Evolutionary conservation across 1,139 yeast genomes (phyloP).

Genomic region (Yamadazyma jaroonii): DNA sequence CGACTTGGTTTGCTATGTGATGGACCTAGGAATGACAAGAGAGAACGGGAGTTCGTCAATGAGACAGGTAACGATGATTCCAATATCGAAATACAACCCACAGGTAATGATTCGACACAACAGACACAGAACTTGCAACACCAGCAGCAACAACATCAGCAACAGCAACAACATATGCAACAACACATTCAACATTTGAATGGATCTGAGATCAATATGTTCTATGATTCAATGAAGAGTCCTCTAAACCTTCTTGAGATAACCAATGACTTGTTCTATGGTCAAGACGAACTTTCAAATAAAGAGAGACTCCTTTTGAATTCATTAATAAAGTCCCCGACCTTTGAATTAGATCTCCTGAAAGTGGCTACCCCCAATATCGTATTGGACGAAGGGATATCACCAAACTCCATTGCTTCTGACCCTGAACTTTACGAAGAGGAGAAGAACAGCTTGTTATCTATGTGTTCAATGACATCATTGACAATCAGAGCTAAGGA

Average conservation of each 20-base stretch:
- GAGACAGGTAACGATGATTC: too few species aligned
- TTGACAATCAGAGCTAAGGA: conserved; percentile 11
- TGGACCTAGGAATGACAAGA: conserved; percentile 8
- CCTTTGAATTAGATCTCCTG: conserved; percentile 9
- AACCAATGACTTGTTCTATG: conserved; percentile 10
- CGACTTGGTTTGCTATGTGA: conserved; percentile 44
- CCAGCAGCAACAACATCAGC: too few species aligned
- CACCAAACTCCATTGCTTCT: conserved; percentile 7
- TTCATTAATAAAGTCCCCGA: conserved; percentile 13
- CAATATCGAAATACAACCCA: too few species aligned
- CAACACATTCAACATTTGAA: too few species aligned
- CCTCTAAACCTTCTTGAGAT: conserved; percentile 6
- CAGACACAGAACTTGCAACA: too few species aligned
- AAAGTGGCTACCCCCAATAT: background rate
- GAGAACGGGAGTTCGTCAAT: too few species aligned
- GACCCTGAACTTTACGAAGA: conserved; percentile 11
- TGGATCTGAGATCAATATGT: too few species aligned
- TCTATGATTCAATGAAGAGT: background rate
- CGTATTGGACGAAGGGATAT: background rate
- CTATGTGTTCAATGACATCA: conserved; percentile 7
- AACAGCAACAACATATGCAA: too few species aligned
- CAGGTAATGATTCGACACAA: too few species aligned
- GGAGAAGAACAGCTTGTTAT: conserved; percentile 8
- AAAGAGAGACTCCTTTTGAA: conserved; percentile 16
- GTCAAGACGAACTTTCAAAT: conserved; percentile 7